Base-by-base conservation (phyloP, 2,329 filamentous ascomycete genomes). In the Fusarium bactridioides region DNA sequence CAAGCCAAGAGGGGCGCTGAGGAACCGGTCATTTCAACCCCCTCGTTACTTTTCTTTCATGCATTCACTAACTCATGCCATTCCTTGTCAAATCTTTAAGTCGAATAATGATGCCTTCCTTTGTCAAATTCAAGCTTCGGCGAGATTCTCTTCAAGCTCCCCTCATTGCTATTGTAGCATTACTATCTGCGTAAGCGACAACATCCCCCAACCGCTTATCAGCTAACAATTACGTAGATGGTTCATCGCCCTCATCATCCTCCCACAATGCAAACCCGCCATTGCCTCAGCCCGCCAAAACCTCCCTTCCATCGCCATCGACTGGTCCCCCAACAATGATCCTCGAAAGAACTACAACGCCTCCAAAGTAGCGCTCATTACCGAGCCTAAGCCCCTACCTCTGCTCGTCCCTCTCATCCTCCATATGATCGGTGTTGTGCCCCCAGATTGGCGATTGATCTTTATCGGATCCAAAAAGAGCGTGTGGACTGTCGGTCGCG, bases 21-120 rank as follows among this genome's bases (percentile, higher is more conserved):
- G 7, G 23, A 15, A 7, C 5, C 18, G 2, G 3, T 12, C 19
- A 47, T 29, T 29, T 15, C 9, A 21, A 8, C 15, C 4, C 21
- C 9, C 4, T 12, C 21, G 0, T 16, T 10, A 31, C 10, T 10
- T 18, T 9, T 3, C 7, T 23, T 31, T 33, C 3, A 33, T 31
- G 10, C 21, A 47, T 15, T 10, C 4, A 10, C 5, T 47, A 4
- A 15, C 15, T 15, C 12, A 2, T 29, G 25, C 12, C 25, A 29
- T 29, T n/a, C 11, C 6, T 16, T 0, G 25, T 16, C 12, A 5
- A 15, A 29, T 18, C 7, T 11, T 4, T 3, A 3, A 13, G 5
- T n/a, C 27, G 7, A 48, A 7, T 3, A 15, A n/a, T 0, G n/a
- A 35, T 50, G 27, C 10, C 29, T 23, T 7, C 8, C 1, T 50